Percentiles rank a stretch among this genome's conserved stretches.
Conservation (phyloP, 768 basidiomycete genomes). For the Amanita pseudoporphyria region DNA sequence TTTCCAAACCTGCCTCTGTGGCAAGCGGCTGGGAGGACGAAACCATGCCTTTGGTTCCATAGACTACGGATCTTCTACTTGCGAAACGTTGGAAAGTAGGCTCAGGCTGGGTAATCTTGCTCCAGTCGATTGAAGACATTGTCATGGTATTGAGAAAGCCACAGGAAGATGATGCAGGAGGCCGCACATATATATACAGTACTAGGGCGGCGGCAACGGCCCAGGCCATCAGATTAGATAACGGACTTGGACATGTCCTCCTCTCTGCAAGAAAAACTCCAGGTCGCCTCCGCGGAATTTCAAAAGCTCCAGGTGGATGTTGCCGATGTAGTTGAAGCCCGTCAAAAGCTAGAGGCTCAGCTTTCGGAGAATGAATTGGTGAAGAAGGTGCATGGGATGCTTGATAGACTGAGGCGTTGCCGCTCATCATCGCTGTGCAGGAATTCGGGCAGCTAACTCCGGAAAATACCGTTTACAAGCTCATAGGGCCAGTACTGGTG, state of each 20-base stretch:
- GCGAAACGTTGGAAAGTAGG: slow-evolving; percentile 61
- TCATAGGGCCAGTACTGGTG: slow-evolving; percentile 84
- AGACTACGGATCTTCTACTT: slow-evolving; percentile 80
- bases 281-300: slow-evolving; percentile 63
- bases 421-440: slow-evolving; percentile 29
- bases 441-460: slow-evolving; percentile 72
- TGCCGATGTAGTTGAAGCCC: slow-evolving; percentile 61
- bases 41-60: slow-evolving; percentile 81
- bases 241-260: slow-evolving; percentile 34
- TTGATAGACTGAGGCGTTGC: background rate
- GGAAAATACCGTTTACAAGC: slow-evolving; percentile 80
- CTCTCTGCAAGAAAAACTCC: slow-evolving; percentile 43
- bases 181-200: too few species aligned
- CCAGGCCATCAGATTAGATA: slow-evolving; percentile 5
- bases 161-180: too few species aligned
- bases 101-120: slow-evolving; percentile 60
- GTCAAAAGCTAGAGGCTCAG: slow-evolving; percentile 86
- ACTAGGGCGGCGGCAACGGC: background rate
- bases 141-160: too few species aligned
- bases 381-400: slow-evolving; percentile 52
- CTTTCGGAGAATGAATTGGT: slow-evolving; percentile 88
- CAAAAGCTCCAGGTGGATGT: slow-evolving; percentile 77
- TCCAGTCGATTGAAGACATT: slow-evolving; percentile 38
- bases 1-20: slow-evolving; percentile 84
- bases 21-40: slow-evolving; percentile 89